A percentile compares a stretch with the other conserved stretches of the same genome.
Conservation (phyloP, 495 filamentous ascomycete species). For the Lindgomyces ingoldianus region DNA sequence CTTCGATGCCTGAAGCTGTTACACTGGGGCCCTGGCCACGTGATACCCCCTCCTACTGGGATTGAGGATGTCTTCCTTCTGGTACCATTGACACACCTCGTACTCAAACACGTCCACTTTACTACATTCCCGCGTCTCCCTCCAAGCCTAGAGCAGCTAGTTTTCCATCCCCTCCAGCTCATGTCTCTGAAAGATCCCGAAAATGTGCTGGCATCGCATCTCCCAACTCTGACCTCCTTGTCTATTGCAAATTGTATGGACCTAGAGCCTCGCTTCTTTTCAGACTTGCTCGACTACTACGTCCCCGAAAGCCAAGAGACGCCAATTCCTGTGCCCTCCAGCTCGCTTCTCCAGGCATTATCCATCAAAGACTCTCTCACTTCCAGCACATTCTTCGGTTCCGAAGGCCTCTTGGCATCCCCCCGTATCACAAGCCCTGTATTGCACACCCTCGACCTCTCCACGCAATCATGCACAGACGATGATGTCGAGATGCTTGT, state of each 20-base stretch:
- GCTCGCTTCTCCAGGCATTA: not conserved
- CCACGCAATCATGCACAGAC: not conserved
- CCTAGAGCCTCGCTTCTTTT: not conserved
- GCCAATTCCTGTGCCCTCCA: not conserved
- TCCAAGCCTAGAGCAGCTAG: not conserved
- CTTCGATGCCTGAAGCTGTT: constrained; percentile 7
- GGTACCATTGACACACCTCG: not conserved
- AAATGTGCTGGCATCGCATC: not conserved
- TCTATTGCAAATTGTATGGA: not conserved
- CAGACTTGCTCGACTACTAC: not conserved
- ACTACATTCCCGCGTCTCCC: constrained; percentile 15
- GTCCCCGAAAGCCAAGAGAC: not conserved
- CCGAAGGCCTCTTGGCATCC: constrained; percentile 6
- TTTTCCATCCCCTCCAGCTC: not conserved
- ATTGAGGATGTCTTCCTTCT: not conserved
- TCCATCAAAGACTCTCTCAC: not conserved
- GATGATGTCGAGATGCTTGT: constrained; percentile 22
- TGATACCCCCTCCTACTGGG: too few relatives aligned
- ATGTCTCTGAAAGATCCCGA: not conserved
- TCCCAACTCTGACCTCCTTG: constrained; percentile 1
- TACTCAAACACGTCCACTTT: constrained; percentile 2
- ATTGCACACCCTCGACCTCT: constrained; percentile 1
- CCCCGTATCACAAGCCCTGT: not conserved
- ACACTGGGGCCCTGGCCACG: not conserved
- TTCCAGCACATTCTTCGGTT: not conserved